These are phyloP conservation scores for Chytriomyces confervae DNA, from an alignment of 192 early-diverging fungal species.

Conservation along the genomic window DNA sequence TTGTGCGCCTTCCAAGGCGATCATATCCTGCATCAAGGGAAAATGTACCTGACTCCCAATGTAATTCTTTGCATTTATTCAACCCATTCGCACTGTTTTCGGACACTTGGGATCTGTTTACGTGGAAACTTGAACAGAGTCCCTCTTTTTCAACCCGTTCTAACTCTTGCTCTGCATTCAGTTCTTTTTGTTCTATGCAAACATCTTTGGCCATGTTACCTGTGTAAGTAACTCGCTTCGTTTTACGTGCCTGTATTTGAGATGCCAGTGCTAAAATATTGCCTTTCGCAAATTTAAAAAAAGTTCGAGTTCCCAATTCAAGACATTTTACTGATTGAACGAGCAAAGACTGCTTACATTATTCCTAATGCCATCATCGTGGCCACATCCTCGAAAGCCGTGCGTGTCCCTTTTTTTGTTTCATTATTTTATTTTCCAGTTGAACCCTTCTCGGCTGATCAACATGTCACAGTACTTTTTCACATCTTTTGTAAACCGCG, in stretches of 20 bases:
- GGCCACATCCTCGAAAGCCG: slow-evolving; percentile 3
- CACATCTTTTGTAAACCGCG: slow-evolving; percentile 38
- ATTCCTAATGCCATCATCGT: slow-evolving; percentile 39
- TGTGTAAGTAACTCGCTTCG: not conserved
- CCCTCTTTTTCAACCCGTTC: too few relatives aligned
- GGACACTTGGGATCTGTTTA: too few relatives aligned
- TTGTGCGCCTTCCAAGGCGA: slow-evolving; percentile 32
- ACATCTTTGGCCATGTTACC: slow-evolving; percentile 37
- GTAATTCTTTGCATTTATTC: too few relatives aligned
- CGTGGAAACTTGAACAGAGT: too few relatives aligned
- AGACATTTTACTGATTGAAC: slow-evolving; percentile 28
- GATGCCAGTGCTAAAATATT: not conserved
- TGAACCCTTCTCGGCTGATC: not conserved
- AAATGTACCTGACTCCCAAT: slow-evolving; percentile 35
- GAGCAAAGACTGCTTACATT: slow-evolving; percentile 34
- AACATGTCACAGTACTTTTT: slow-evolving; percentile 32
- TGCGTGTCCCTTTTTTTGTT: slow-evolving; percentile 12
- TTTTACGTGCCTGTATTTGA: slow-evolving; percentile 4
- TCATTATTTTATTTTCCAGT: slow-evolving; percentile 4
- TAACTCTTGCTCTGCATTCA: too few relatives aligned
- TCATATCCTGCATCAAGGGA: slow-evolving; percentile 33
- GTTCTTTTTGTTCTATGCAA: slow-evolving; percentile 36
- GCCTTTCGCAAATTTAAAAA: not conserved
- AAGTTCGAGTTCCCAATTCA: slow-evolving; percentile 36
- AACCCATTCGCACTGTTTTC: too few relatives aligned